Conservation (phyloP, 768 basidiomycete genomes). For the Punctularia strigosozonata region DNA sequence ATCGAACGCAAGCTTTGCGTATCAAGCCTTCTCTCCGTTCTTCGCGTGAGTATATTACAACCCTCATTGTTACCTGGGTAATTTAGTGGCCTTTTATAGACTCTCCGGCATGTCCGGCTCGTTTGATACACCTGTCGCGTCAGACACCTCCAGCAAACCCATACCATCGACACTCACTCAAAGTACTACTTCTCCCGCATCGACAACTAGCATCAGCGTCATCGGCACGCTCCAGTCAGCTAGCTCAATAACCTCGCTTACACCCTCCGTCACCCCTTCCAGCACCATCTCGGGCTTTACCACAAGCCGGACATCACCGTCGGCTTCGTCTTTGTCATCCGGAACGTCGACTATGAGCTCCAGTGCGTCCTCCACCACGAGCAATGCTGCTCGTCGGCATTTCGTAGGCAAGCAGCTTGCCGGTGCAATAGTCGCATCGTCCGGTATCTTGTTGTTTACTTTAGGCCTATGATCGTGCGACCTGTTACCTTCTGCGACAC, state of each 20-base stretch:
- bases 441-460: no score
- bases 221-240: constrained; percentile 15
- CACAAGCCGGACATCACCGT: neutral
- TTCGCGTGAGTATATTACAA: constrained; percentile 35
- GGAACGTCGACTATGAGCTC: no score
- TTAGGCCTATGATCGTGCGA: no score
- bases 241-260: no score
- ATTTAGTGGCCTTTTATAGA: constrained; percentile 19
- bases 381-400: no score
- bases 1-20: constrained; percentile 18
- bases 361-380: no score
- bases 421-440: no score
- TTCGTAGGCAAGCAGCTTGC: no score
- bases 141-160: constrained; percentile 33
- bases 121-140: constrained; percentile 34
- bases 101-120: constrained; percentile 51
- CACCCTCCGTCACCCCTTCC: no score
- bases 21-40: constrained; percentile 35
- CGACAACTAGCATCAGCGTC: constrained; percentile 24
- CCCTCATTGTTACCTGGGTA: constrained; percentile 3
- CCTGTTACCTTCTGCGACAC: no score
- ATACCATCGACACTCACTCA: constrained; percentile 22
- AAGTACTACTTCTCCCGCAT: constrained; percentile 7
- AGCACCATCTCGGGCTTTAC: neutral
- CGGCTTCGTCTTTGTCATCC: neutral